Percentiles rank a stretch among this genome's conserved stretches.
Conservation (phyloP, 768 basidiomycete genomes). For the Pleurotus citrinopileatus region DNA sequence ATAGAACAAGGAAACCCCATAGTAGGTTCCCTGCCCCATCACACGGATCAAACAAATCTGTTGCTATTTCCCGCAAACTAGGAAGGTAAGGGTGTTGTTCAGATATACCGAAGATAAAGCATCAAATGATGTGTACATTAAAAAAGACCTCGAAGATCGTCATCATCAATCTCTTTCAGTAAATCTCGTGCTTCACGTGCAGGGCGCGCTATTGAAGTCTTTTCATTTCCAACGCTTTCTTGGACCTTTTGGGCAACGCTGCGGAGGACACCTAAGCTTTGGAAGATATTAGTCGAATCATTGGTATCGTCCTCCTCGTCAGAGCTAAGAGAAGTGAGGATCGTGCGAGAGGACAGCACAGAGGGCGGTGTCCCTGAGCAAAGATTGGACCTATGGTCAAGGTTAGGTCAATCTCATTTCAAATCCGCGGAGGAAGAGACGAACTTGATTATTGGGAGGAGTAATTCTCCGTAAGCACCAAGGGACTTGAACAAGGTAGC, state of each 20-base stretch:
- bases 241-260: slow-evolving; percentile 72
- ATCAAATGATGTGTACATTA: no score
- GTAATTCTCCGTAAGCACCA: slow-evolving; percentile 56
- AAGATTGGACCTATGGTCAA: slow-evolving; percentile 50
- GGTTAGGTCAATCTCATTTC: slow-evolving; percentile 10
- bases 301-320: slow-evolving; percentile 30
- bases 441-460: slow-evolving; percentile 68
- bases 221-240: slow-evolving; percentile 66
- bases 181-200: slow-evolving; percentile 81
- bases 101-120: no score
- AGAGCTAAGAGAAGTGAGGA: slow-evolving; percentile 52
- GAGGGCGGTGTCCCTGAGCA: slow-evolving; percentile 68
- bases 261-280: slow-evolving; percentile 56
- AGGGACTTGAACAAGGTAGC: slow-evolving; percentile 63
- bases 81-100: no score
- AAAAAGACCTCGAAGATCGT: slow-evolving; percentile 43
- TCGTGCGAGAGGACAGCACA: slow-evolving; percentile 55
- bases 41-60: no score
- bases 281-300: slow-evolving; percentile 53
- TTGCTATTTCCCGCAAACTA: no score
- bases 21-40: no score
- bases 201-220: slow-evolving; percentile 70
- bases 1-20: no score
- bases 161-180: slow-evolving; percentile 45
- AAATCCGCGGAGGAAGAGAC: slow-evolving; percentile 21